These are phyloP conservation scores for Pistacia vera DNA, from an alignment of 345 rosid genomes.

Conservation along the genomic window DNA sequence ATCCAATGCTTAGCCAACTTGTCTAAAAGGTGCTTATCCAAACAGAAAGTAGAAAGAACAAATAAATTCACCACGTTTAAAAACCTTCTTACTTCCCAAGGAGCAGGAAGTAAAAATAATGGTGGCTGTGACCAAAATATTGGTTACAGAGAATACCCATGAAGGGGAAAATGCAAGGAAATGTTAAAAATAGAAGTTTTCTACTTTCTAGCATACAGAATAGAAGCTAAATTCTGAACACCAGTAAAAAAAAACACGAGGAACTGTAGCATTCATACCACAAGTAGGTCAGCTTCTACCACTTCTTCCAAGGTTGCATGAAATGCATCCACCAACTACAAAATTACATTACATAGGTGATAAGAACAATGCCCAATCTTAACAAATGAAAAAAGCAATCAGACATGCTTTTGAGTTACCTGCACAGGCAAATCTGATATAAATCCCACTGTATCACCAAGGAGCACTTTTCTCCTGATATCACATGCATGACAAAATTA, in stretches of 20 bases:
- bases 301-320: constrained; percentile 95
- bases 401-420: constrained; percentile 44
- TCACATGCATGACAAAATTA: constrained; percentile 18
- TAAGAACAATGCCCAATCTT: neutral
- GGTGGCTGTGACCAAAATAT: no score
- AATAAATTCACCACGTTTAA: no score
- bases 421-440: constrained; percentile 91
- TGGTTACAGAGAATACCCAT: neutral
- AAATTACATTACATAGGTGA: constrained; percentile 14
- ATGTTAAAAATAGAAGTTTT: neutral
- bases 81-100: no score
- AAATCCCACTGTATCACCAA: constrained; percentile 95
- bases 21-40: no score
- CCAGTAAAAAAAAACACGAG: neutral
- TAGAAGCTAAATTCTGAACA: neutral
- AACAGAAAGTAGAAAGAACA: no score
- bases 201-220: neutral
- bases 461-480: constrained; percentile 78
- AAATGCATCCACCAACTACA: constrained; percentile 88
- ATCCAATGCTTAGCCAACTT: no score
- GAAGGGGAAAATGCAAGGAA: neutral
- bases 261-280: constrained; percentile 48
- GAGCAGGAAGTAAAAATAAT: no score
- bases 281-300: constrained; percentile 88
- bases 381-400: neutral